Conservation (phyloP, 768 basidiomycete species). For the Russula earlei region DNA sequence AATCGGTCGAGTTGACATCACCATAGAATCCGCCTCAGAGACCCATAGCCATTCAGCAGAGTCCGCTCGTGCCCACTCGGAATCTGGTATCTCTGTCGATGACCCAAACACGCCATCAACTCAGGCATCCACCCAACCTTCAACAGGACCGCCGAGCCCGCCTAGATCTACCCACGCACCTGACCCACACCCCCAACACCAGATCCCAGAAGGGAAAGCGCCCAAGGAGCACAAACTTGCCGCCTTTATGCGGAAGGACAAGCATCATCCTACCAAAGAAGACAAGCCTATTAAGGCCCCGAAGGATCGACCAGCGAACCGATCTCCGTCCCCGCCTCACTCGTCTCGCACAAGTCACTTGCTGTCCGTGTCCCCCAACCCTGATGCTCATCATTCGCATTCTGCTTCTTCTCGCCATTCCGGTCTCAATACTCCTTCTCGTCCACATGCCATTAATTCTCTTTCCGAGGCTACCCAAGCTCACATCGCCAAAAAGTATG, state of each 20-base stretch:
- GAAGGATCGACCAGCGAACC: slow-evolving; percentile 8
- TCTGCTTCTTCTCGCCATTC: slow-evolving; percentile 5
- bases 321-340: slow-evolving; percentile 27
- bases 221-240: slow-evolving; percentile 26
- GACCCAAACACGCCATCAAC: slow-evolving; percentile 21
- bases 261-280: slow-evolving; percentile 22
- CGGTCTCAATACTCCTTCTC: slow-evolving; percentile 9
- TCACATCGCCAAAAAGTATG: slow-evolving; percentile 96
- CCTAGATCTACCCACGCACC: slow-evolving; percentile 12
- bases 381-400: slow-evolving; percentile 10
- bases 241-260: slow-evolving; percentile 29
- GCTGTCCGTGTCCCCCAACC: neutral
- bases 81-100: slow-evolving; percentile 29
- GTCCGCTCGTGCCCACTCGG: slow-evolving; percentile 32
- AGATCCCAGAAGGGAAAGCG: slow-evolving; percentile 15
- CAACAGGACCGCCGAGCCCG: slow-evolving; percentile 18
- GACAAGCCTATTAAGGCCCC: slow-evolving; percentile 18
- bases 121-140: slow-evolving; percentile 22
- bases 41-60: slow-evolving; percentile 29
- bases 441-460: slow-evolving; percentile 39
- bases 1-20: slow-evolving; percentile 21
- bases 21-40: slow-evolving; percentile 26
- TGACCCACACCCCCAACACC: neutral
- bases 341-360: too few relatives aligned
- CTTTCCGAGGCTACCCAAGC: slow-evolving; percentile 79